A percentile compares a stretch with the other conserved stretches of the same genome.
phyloP scores from a whole-genome alignment of 1,139 yeast species.

The Hemisphaericaspora xylofermentans region DNA sequence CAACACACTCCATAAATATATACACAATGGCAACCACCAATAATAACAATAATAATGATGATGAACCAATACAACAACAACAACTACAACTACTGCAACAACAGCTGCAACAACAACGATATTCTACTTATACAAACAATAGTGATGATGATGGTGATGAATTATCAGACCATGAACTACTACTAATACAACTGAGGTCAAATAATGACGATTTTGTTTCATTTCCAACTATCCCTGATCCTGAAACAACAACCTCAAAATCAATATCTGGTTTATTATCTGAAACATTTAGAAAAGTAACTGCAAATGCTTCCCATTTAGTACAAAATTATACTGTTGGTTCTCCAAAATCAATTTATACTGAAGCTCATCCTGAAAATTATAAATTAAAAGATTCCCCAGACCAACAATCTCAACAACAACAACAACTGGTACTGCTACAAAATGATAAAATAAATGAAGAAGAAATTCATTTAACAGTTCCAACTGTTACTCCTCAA shows the following conservation, averaged over 20 bases:
- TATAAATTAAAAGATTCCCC: neutral
- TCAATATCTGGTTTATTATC: slow-evolving; percentile 36
- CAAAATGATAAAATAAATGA: too few relatives aligned
- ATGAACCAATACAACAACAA: neutral
- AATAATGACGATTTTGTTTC: slow-evolving; percentile 37
- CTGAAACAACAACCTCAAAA: slow-evolving; percentile 33
- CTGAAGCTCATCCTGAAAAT: slow-evolving; percentile 1
- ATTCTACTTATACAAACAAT: slow-evolving; percentile 12
- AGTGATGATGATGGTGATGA: slow-evolving; percentile 16
- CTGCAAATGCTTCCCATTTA: slow-evolving; percentile 43
- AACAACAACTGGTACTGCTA: too few relatives aligned
- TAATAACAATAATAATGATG: too few relatives aligned
- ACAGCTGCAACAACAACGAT: slow-evolving; percentile 2
- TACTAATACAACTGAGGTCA: neutral
- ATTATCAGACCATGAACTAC: neutral
- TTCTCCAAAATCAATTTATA: slow-evolving; percentile 3
- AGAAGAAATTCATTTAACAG: neutral
- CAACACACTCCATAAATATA: neutral
- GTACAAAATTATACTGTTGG: slow-evolving; percentile 30
- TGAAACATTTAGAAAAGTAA: slow-evolving; percentile 44
- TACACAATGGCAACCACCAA: neutral
- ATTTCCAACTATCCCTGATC: slow-evolving; percentile 48
- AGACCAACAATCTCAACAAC: neutral
- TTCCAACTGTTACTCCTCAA: neutral
- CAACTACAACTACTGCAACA: neutral